Percentiles rank a stretch among this genome's conserved stretches.
phyloP scores from a whole-genome alignment of 441 rosid genomes.

The Croton laevigatus region DNA sequence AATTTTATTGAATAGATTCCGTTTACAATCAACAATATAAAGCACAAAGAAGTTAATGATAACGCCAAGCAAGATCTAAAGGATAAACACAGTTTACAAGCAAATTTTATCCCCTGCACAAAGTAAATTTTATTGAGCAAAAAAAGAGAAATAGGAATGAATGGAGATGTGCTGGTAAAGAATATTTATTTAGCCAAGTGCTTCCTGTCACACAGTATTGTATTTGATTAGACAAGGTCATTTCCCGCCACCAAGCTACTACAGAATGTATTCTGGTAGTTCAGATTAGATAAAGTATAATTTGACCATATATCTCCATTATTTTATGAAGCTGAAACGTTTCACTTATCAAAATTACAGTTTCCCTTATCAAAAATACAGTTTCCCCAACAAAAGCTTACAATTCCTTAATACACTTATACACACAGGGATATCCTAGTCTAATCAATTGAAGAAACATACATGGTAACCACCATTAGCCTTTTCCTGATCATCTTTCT shows the following conservation, averaged over 20 bases:
- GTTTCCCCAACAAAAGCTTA: not conserved
- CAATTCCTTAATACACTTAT: not conserved
- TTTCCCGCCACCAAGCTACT: not conserved
- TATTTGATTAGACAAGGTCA: not conserved
- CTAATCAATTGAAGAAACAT: not conserved
- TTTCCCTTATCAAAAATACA: not conserved
- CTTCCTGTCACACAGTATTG: not conserved
- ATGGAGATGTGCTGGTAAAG: not conserved
- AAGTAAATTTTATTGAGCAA: constrained; percentile 1
- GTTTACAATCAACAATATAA: not conserved
- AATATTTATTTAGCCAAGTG: not conserved
- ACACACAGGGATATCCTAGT: not conserved
- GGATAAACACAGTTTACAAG: not conserved
- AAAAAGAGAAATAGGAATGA: not conserved
- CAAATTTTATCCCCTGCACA: not conserved
- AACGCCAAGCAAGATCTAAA: not conserved
- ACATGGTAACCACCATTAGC: not conserved
- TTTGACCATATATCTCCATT: not conserved
- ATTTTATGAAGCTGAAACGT: not conserved
- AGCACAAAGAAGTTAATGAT: no score
- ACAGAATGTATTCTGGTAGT: not conserved
- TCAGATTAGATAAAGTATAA: not conserved
- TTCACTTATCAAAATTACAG: not conserved
- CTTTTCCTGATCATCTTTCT: not conserved
- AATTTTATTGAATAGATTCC: not conserved